Base-by-base conservation (phyloP, 2,329 filamentous ascomycete genomes). In the Ophiostoma sp. region DNA sequence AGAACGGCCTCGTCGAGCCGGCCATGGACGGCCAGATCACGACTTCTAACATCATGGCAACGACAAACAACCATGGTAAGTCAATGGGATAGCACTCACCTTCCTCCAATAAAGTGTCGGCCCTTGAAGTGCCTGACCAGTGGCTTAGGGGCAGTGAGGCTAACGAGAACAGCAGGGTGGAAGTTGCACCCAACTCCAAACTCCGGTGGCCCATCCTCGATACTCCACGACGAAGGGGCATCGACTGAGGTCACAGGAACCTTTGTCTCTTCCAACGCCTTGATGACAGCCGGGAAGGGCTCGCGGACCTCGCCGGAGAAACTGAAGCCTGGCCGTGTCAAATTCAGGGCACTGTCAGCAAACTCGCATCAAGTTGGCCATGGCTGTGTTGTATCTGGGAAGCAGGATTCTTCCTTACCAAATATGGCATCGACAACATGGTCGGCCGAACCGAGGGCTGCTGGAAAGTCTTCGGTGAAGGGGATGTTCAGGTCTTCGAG, bases 391-490 rank as follows among this genome's bases (percentile, higher is more conserved):
- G 22, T 8, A 33, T 25, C 31, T 15, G 11, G 45, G 42, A 48
- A 45, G 57, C 39, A 57, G 17, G 42, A 1, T 28, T 64, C 22
- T 25, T 61, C 36, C 83, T 63, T 81, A 92, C 93, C 94, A 80
- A 99, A 99, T 75, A 99, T 93, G 11, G 96, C 94, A 82, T 99
- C 96, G 74, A 99, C 85, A 71, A 99, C 84, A 77, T 97, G 92
- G 80, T 98, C 92, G 1, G 92, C 87, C 71, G 89, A 85, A 63
- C 85, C 82, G 7, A 97, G 81, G 5, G 93, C 91, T 5, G 83
- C 78, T 1, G 86, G 80, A 78, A 98, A 97, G 81, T 98, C 93
- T 19, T 93, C 87, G 19, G 91, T 91, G 81, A 98, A 97, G 0
- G 93, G 93, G 36, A 99, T 86, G 12, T 91, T 87, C 72, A 98